phyloP scores from a whole-genome alignment of 441 rosid genomes.

The Melastoma candidum region DNA sequence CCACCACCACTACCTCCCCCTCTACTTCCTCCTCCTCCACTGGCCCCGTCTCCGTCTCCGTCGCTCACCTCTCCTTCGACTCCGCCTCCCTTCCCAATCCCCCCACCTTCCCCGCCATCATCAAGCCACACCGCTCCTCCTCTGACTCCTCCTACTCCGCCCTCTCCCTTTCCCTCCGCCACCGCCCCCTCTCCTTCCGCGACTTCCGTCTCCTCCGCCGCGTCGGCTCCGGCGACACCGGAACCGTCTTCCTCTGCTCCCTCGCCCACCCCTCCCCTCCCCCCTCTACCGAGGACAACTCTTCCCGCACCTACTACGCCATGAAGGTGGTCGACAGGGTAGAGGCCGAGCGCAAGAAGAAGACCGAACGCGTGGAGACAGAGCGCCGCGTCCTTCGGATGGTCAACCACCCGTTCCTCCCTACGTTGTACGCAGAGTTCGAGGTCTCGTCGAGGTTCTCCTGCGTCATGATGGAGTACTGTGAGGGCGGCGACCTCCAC shows the following conservation, averaged over 20 bases:
- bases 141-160: constrained; percentile 78
- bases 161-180: constrained; percentile 56
- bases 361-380: constrained; percentile 68
- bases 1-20: constrained; percentile 3
- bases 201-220: constrained; percentile 68
- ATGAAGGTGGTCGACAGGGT: constrained; percentile 93
- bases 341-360: constrained; percentile 61
- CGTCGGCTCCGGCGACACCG: constrained; percentile 89
- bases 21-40: constrained; percentile 67
- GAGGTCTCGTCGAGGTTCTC: constrained; percentile 59
- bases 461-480: constrained; percentile 67
- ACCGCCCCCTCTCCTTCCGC: constrained; percentile 43
- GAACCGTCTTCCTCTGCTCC: constrained; percentile 74
- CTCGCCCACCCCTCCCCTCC: constrained; percentile 16
- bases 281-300: no score
- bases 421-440: constrained; percentile 56
- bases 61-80: constrained; percentile 22
- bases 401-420: constrained; percentile 74
- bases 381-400: constrained; percentile 72
- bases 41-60: constrained; percentile 20
- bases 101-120: constrained; percentile 32
- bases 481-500: constrained; percentile 68
- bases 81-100: constrained; percentile 21
- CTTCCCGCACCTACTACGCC: constrained; percentile 29
- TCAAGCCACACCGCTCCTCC: constrained; percentile 77